Base-by-base conservation (phyloP, 2,329 filamentous ascomycete species). In the Pseudofabraea citricarpa region DNA sequence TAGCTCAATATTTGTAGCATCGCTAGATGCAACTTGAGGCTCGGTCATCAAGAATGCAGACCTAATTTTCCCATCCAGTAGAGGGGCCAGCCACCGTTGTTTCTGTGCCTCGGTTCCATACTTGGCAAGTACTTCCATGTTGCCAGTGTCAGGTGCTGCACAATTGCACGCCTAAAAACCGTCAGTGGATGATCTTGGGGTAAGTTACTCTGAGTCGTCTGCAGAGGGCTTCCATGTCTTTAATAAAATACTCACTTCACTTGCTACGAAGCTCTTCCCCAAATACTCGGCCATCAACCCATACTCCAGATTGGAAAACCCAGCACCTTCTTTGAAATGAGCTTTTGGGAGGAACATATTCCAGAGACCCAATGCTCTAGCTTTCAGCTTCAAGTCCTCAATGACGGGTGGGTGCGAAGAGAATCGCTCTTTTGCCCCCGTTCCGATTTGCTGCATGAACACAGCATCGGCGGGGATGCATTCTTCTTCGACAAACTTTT, bases 281-380 rank as follows among this genome's bases (percentile, higher is more conserved):
- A 96, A 72, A 71, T 87, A 87, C 71, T 96, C 91, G 7, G 90
- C 90, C 89, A 96, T 96, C 56, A 96, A 71, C 9, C 89, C 91
- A 63, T 96, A 96, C 68, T 96, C 91, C 49, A 96, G 72, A 67
- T 95, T 96, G 47, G 81, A 87, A 71, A 87, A 95, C 21, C 90
- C 90, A 24, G 90, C 88, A 2, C 88, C 91, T 70, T 95, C 87
- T 65, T 83, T 86, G 75, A 94, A 96, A 68, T 95, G 89, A 58
- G 83, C 89, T 71, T 85, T 90, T 12, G 90, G 87, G 54, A 97
- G 68, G 74, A 97, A 97, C 83, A 97, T 85, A 70, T 97, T 97
- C 91, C 91, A 97, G 26, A 97, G 74, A 2, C 90, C 90, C 19
- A 94, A 75, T 56, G 84, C 75, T 60, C 75, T 78, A 23, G 90